phyloP scores from a whole-genome alignment of 768 basidiomycete genomes.

The Boletus barrowsii region DNA sequence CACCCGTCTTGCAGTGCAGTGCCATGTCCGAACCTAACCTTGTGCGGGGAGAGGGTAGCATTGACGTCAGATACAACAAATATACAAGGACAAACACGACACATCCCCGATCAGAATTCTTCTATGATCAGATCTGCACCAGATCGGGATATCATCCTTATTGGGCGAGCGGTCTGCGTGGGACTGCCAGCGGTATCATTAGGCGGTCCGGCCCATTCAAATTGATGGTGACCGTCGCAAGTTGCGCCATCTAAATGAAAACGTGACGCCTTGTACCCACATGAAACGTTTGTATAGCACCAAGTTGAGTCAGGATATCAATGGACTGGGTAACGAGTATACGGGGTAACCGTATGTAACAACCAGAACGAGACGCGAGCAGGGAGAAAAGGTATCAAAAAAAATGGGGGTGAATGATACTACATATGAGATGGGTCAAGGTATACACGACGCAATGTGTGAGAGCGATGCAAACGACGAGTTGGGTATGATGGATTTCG shows the following conservation, averaged over 20 bases:
- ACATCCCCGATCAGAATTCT: slow-evolving; percentile 36
- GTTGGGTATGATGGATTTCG: slow-evolving; percentile 33
- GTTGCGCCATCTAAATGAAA: slow-evolving; percentile 26
- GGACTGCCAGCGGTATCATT: background rate
- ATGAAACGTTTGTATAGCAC: slow-evolving; percentile 15
- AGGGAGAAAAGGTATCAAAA: slow-evolving; percentile 33
- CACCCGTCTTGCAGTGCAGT: slow-evolving; percentile 10
- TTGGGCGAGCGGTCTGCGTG: slow-evolving; percentile 15
- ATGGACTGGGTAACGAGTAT: slow-evolving; percentile 33
- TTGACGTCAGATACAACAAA: slow-evolving; percentile 23
- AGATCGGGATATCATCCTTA: slow-evolving; percentile 17
- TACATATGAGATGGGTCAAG: slow-evolving; percentile 36
- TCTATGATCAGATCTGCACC: slow-evolving; percentile 31
- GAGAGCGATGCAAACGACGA: slow-evolving; percentile 38
- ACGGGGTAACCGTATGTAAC: slow-evolving; percentile 39
- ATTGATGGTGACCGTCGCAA: slow-evolving; percentile 8
- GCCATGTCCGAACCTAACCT: slow-evolving; percentile 26
- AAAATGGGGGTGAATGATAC: slow-evolving; percentile 33
- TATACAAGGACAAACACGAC: slow-evolving; percentile 20
- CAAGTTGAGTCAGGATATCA: slow-evolving; percentile 32
- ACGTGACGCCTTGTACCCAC: slow-evolving; percentile 16
- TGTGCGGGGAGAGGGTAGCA: background rate
- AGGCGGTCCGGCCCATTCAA: slow-evolving; percentile 7
- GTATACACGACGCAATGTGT: slow-evolving; percentile 37
- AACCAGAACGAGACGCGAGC: slow-evolving; percentile 18